Percentiles rank a stretch among this genome's conserved stretches.
These are phyloP conservation scores for Bassia scoparia DNA, from an alignment of 148 eudicot genomes.

Conservation along the genomic window DNA sequence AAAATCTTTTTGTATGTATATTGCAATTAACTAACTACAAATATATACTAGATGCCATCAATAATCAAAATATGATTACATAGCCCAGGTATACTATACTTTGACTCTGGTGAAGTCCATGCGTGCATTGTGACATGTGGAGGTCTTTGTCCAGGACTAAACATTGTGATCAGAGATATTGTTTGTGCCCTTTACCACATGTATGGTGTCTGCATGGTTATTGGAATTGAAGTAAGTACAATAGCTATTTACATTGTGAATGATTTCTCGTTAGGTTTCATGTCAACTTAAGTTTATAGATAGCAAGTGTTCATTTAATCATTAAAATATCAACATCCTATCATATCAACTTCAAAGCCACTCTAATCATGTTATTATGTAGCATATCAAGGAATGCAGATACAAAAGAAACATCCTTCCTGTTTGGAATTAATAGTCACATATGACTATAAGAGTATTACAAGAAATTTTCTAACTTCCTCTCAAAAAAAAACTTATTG, in stretches of 20 bases:
- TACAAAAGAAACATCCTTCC: background rate
- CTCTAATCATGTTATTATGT: too few relatives aligned
- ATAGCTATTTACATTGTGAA: background rate
- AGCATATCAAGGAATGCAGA: background rate
- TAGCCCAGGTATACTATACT: slow-evolving; percentile 70
- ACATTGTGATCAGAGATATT: slow-evolving; percentile 85
- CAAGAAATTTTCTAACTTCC: too few relatives aligned
- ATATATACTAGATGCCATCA: slow-evolving; percentile 4
- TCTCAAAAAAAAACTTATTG: too few relatives aligned
- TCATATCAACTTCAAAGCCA: background rate
- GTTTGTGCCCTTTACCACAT: slow-evolving; percentile 74
- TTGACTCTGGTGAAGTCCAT: slow-evolving; percentile 64
- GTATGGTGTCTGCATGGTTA: slow-evolving; percentile 71
- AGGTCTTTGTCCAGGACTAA: slow-evolving; percentile 88
- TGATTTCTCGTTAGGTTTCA: background rate
- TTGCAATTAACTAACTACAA: too few relatives aligned
- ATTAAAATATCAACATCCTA: background rate
- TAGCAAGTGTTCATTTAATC: background rate
- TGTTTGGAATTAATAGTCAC: too few relatives aligned
- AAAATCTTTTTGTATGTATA: too few relatives aligned
- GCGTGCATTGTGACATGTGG: slow-evolving; percentile 95
- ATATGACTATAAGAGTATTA: too few relatives aligned
- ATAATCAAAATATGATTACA: slow-evolving; percentile 23
- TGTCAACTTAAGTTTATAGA: background rate
- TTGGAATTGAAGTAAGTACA: slow-evolving; percentile 76